Base-by-base conservation (phyloP, 441 rosid genomes). In the Pelargonium cotyledonis region DNA sequence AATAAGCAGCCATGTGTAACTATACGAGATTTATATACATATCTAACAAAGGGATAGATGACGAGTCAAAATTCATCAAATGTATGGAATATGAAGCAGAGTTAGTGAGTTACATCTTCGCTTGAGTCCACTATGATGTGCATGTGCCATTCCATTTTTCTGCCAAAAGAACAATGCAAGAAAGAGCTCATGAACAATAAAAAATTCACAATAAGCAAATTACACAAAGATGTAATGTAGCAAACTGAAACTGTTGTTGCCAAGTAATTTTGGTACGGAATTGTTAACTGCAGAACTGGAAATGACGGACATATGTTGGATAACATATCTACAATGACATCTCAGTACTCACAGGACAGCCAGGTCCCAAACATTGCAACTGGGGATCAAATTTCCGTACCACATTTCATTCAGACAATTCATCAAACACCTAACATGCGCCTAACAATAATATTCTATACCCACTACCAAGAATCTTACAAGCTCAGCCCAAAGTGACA, bases 41-140 rank as follows among this genome's bases (percentile, higher is more conserved):
- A 53, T 15, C 60, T 53, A 53, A 21, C 21, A 15, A 53, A 53
- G 60, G 60, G 60, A 53, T 15, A 6, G 16, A 16, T 15, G 60
- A 5, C 16, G 23, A 16, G 60, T 2, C 3, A 26, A 26, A 26
- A 26, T 26, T 26, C 23, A 53, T 53, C 60, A 53, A 8, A 53
- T 15, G 23, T 53, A 53, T 53, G 21, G 60, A 53, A 15, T 53
- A 53, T 53, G 60, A 53, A 53, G 10, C 8, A 53, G 60, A 53
- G 60, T 12, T 53, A 15, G 60, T 19, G n/a, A 53, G 60, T 53
- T 53, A 53, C 60, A 53, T 15, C 60, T 53, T 53, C 60, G 31
- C 31, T 26, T 26, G 31, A 26, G 31, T 26, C 31, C 3, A 2
- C 31, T 26, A 2, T 26, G 31, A 1, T 26, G 31, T 26, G 31